Conservation (phyloP, 441 rosid genomes). For the Gossypium aridum region DNA sequence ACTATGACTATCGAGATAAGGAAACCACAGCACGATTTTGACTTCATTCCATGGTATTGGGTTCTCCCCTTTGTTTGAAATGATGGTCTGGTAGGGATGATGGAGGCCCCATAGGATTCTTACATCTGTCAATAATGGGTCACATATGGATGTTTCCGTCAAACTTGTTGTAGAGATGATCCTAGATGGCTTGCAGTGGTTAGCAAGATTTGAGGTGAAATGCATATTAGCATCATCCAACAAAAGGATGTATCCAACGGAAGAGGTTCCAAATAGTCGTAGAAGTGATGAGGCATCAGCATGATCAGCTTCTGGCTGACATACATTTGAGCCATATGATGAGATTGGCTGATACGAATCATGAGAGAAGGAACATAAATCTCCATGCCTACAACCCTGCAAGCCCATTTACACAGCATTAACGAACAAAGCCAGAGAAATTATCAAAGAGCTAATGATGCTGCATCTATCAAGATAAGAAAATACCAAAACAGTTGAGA, state of each 20-base stretch:
- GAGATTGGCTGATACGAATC: constrained; percentile 27
- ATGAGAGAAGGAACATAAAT: constrained; percentile 65
- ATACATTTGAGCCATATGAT: constrained; percentile 24
- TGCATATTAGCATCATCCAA: constrained; percentile 61
- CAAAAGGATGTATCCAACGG: constrained; percentile 57
- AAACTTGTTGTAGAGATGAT: constrained; percentile 59
- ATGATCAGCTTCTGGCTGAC: constrained; percentile 55
- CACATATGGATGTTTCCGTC: constrained; percentile 34
- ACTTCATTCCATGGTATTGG: constrained; percentile 68
- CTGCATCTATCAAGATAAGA: not conserved
- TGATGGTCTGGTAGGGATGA: constrained; percentile 60
- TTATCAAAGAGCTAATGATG: not conserved
- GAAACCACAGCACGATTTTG: constrained; percentile 68
- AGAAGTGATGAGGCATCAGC: constrained; percentile 39
- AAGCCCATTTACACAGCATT: constrained; percentile 10
- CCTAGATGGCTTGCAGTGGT: constrained; percentile 40
- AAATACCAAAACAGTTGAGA: not conserved
- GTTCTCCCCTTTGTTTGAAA: constrained; percentile 36
- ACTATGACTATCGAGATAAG: constrained; percentile 38
- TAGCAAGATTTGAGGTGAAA: constrained; percentile 57
- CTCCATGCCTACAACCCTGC: constrained; percentile 91
- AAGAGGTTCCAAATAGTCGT: constrained; percentile 39
- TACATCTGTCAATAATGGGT: constrained; percentile 36
- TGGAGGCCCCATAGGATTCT: constrained; percentile 63
- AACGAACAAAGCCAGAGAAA: not conserved